Evolutionary conservation across 2,329 filamentous ascomycete species (phyloP).

Genomic region (Aplosporella prunicola): DNA sequence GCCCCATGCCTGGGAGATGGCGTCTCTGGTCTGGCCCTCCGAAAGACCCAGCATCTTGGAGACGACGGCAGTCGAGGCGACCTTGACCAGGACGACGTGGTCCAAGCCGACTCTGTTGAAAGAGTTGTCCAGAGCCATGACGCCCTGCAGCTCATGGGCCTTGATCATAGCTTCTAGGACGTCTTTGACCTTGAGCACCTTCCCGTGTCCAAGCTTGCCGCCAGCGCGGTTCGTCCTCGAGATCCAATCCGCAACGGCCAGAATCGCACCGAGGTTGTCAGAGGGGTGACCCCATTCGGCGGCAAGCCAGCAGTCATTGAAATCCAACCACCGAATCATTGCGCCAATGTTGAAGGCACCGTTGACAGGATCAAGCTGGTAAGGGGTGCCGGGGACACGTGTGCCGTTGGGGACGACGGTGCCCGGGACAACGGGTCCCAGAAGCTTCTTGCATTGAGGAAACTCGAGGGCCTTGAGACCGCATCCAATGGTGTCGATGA

Average conservation of each 20-base stretch:
- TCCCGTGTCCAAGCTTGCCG: constrained; percentile 60
- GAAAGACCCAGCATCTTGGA: constrained; percentile 87
- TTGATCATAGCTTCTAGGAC: constrained; percentile 97
- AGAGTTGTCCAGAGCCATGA: constrained; percentile 91
- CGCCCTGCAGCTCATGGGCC: constrained; percentile 97
- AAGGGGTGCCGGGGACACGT: constrained; percentile 82
- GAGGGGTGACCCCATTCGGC: constrained; percentile 99
- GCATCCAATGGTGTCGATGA: constrained; percentile 93
- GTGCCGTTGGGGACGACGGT: constrained; percentile 87
- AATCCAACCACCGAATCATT: constrained; percentile 98
- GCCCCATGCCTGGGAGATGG: constrained; percentile 93
- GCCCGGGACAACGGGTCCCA: constrained; percentile 84
- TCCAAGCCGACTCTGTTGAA: constrained; percentile 98
- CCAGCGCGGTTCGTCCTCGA: constrained; percentile 87
- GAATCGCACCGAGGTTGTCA: constrained; percentile 94
- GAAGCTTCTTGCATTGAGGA: constrained; percentile 89
- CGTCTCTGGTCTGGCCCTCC: constrained; percentile 87
- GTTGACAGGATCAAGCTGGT: constrained; percentile 89
- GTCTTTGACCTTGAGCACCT: constrained; percentile 79
- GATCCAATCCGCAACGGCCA: constrained; percentile 95
- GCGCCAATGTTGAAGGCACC: constrained; percentile 98
- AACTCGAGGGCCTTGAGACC: constrained; percentile 92
- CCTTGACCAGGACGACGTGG: constrained; percentile 97
- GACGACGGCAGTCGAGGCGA: constrained; percentile 87
- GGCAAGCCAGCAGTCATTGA: constrained; percentile 99